phyloP scores from a whole-genome alignment of 176 grass and related monocot species.

The Bolboschoenus planiculmis region DNA sequence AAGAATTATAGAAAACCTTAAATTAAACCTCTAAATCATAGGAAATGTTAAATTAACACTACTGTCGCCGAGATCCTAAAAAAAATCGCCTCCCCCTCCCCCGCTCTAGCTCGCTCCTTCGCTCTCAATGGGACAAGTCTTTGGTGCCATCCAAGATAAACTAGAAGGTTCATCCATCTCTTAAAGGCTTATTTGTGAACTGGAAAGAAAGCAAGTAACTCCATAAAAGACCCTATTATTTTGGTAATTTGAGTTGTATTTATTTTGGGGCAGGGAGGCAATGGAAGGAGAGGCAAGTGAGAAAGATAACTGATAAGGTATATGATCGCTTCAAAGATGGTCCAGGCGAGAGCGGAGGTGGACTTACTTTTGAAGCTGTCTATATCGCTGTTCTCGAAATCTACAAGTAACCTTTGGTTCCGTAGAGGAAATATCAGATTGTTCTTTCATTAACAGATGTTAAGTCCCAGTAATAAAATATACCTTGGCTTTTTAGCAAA shows the following conservation, averaged over 20 bases:
- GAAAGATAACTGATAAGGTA: constrained; percentile 85
- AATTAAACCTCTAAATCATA: neutral
- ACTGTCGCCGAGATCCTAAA: neutral
- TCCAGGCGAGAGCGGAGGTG: constrained; percentile 30
- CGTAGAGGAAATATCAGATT: neutral
- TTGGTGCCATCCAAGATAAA: constrained; percentile 56
- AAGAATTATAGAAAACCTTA: neutral
- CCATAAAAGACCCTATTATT: neutral
- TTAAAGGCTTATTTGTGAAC: neutral
- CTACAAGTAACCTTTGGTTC: constrained; percentile 60
- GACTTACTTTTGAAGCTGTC: constrained; percentile 71
- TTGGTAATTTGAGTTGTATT: neutral
- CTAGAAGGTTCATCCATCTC: constrained; percentile 31
- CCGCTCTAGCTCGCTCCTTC: neutral
- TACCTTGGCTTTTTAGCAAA: neutral
- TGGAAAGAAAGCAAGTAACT: neutral
- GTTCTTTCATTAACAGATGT: neutral
- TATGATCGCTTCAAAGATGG: constrained; percentile 65
- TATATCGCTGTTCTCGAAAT: constrained; percentile 93
- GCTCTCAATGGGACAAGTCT: constrained; percentile 56
- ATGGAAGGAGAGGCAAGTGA: constrained; percentile 82
- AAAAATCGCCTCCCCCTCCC: neutral
- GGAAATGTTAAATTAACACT: neutral
- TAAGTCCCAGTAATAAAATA: neutral
- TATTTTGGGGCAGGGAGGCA: constrained; percentile 35